Percentiles rank a stretch among this genome's conserved stretches.
These are phyloP conservation scores for Corylus heterophylla DNA, from an alignment of 306 rosid species.

Conservation along the genomic window DNA sequence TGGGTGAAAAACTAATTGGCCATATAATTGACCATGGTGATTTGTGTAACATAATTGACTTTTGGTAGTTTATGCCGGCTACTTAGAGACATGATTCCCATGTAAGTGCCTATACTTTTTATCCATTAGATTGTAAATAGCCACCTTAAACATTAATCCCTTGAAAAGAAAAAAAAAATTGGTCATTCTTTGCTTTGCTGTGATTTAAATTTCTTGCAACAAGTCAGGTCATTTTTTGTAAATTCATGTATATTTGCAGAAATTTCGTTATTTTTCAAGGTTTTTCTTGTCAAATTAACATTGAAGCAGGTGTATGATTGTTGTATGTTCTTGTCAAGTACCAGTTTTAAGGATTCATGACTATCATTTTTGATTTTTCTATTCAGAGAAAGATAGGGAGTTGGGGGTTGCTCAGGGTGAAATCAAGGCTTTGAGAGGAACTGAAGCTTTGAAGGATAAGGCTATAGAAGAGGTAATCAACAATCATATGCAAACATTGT, in stretches of 20 bases:
- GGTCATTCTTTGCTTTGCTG: not conserved
- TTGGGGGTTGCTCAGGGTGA: slow-evolving; percentile 55
- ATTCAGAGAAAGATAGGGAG: slow-evolving; percentile 65
- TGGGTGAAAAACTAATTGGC: too few relatives aligned
- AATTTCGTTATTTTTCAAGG: not conserved
- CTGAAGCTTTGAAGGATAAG: slow-evolving; percentile 76
- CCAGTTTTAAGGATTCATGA: not conserved
- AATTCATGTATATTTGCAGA: not conserved
- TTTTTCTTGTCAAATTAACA: not conserved
- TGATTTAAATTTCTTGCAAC: not conserved
- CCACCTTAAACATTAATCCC: too few relatives aligned
- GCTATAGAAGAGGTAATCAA: slow-evolving; percentile 76
- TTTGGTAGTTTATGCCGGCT: not conserved
- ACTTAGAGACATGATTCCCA: not conserved
- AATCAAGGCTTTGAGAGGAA: slow-evolving; percentile 71
- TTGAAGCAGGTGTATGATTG: not conserved
- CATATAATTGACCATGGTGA: not conserved
- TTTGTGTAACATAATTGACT: not conserved
- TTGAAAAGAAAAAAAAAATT: too few relatives aligned
- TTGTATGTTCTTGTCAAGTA: not conserved
- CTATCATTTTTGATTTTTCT: slow-evolving; percentile 9
- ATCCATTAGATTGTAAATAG: too few relatives aligned
- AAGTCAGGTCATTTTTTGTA: not conserved
- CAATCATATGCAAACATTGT: not conserved
- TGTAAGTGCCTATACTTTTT: too few relatives aligned